Evolutionary conservation across 495 filamentous ascomycete species (phyloP), one percentile per base, ranked within the genome.

Genomic region (Hypomontagnella monticulosa): DNA sequence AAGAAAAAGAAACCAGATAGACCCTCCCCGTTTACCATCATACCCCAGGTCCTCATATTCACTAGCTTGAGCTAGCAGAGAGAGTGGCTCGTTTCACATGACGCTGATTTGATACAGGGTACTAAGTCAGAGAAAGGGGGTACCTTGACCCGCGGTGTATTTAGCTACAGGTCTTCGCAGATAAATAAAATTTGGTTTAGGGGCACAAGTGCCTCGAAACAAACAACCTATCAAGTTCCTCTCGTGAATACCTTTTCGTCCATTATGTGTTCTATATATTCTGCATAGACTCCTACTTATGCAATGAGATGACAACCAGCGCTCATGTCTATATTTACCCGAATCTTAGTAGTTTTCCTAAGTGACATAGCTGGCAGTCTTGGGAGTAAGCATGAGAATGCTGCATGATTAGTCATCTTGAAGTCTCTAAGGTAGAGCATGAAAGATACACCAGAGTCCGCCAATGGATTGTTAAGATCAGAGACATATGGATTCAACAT

Each of bases 151-250:
- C 18, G 14, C 33, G 18, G 42, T 73, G 68, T 73, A 73, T 73
- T 42, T 73, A 73, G 68, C 12, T 8, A 3, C 12, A 62, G 38
- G 59, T 43, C 14, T 63, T 67, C 53, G 54, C 67, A 73, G 67
- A 68, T 59, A 58, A 73, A 73, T 73, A 73, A 69, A 71, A 71
- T 44, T 51, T 46, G 38, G 44, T 69, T 73, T 55, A 49, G 69
- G 50, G 68, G 71, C 69, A 58, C 32, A 61, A 71, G 51, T 58
- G 67, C 62, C 67, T 53, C 46, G 36, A 42, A 44, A 40, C 63
- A 43, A 55, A 20, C 34, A 42, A 46, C 49, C 56, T 23, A 20
- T 20, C 19, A n/a, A 11, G n/a, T 48, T 48, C 32, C 1, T 3
- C 9, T 57, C 23, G 23, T 27, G 23, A 27, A 27, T 27, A 27